Evolutionary conservation across 805 yeast genomes (phyloP).

Genomic region (Vanderwaltozyma tropicalis): DNA sequence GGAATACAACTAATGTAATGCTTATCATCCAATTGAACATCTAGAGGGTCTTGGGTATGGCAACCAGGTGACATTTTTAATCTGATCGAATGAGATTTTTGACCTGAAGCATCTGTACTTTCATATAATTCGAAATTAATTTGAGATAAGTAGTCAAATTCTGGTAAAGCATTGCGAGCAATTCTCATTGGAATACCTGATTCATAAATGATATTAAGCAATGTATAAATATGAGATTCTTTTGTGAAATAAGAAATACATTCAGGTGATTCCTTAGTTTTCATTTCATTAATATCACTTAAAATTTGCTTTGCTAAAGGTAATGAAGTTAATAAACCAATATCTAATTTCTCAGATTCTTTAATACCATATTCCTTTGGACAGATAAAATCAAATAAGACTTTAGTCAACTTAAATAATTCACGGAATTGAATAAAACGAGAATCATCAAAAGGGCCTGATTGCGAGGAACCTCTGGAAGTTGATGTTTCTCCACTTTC

Average conservation of each 20-base stretch:
- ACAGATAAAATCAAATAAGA: slow-evolving; percentile 90
- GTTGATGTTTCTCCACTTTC: slow-evolving; percentile 29
- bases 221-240: slow-evolving; percentile 92
- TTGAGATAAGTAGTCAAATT: slow-evolving; percentile 88
- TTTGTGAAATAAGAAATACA: slow-evolving; percentile 88
- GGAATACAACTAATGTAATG: slow-evolving; percentile 97
- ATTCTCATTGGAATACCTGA: slow-evolving; percentile 91
- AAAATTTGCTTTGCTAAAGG: slow-evolving; percentile 87
- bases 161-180: slow-evolving; percentile 91
- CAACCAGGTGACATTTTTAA: slow-evolving; percentile 95
- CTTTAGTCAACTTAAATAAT: slow-evolving; percentile 80
- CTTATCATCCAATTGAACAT: slow-evolving; percentile 89
- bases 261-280: slow-evolving; percentile 69
- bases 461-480: slow-evolving; percentile 16
- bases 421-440: slow-evolving; percentile 76
- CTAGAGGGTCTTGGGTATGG: slow-evolving; percentile 95
- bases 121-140: slow-evolving; percentile 90
- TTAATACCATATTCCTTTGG: slow-evolving; percentile 98
- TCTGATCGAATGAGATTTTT: slow-evolving; percentile 80
- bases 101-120: slow-evolving; percentile 55
- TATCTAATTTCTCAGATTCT: slow-evolving; percentile 88
- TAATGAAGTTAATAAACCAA: slow-evolving; percentile 85
- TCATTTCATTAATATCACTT: slow-evolving; percentile 69
- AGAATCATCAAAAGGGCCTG: slow-evolving; percentile 63
- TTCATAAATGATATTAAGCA: slow-evolving; percentile 82